A percentile compares a stretch with the other conserved stretches of the same genome.
These are phyloP conservation scores for Verticillium isaacii DNA, from an alignment of 2,329 filamentous ascomycete genomes.

Conservation along the genomic window DNA sequence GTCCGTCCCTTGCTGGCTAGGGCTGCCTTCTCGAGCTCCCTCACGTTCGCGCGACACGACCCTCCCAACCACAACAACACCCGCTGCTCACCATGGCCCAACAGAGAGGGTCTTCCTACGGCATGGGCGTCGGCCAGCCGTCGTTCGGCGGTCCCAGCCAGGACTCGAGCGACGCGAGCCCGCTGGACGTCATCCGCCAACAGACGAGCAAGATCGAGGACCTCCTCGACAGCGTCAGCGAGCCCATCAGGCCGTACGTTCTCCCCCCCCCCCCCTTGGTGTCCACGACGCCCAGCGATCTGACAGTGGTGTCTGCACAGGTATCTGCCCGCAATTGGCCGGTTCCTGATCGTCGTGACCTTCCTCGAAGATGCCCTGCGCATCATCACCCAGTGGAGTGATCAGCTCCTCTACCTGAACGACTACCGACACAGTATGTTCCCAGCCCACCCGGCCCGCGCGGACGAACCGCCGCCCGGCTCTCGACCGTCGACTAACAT, in stretches of 20 bases:
- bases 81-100: conserved; percentile 10
- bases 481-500: not conserved
- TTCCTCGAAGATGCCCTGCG: conserved; percentile 95
- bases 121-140: conserved; percentile 11
- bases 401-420: conserved; percentile 88
- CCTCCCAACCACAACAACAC: not conserved
- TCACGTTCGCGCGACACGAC: not conserved
- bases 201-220: conserved; percentile 99
- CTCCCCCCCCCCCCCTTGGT: conserved; percentile 5
- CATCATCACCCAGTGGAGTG: conserved; percentile 95
- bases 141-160: conserved; percentile 11
- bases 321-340: conserved; percentile 89
- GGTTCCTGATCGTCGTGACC: conserved; percentile 96
- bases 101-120: conserved; percentile 14
- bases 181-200: conserved; percentile 82
- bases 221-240: conserved; percentile 76
- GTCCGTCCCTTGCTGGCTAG: not conserved
- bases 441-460: not conserved
- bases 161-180: conserved; percentile 53
- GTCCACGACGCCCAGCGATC: not conserved
- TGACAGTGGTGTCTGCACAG: conserved; percentile 38
- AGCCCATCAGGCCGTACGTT: conserved; percentile 91
- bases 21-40: not conserved
- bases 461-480: not conserved
- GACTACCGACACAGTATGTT: conserved; percentile 89